Evolutionary conservation across 1,139 yeast species (phyloP), one percentile per base, ranked within the genome.

Genomic region (Taphrina pruni): DNA sequence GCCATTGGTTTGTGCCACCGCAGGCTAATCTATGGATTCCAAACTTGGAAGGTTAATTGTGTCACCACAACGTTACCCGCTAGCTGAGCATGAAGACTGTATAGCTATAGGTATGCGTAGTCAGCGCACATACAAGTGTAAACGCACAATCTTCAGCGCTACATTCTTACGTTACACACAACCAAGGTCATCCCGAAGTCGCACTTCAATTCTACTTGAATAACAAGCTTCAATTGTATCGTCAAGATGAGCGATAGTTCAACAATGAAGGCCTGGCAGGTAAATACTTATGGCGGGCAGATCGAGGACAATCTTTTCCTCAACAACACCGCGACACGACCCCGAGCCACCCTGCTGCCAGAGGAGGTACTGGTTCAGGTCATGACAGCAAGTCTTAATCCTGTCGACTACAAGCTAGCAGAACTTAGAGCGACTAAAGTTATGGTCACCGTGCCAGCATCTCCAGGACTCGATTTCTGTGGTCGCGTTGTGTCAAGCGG

Each of bases 371-470:
- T 69, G 35, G 64, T 68, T 9, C 54, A 64, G 21, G 70, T 68
- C 55, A 52, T 48, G 21, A 32, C 58, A 11, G 66, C 67, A 14
- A 43, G 58, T 38, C 17, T 68, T 60, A 68, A 68, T 38, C 70
- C 70, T 3, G 38, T 68, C 45, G 70, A 68, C 48, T 68, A 68
- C 70, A 68, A 68, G 68, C 41, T 64, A 2, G 57, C 54, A n/a
- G 62, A 61, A 20, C 39, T 58, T 8, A 51, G 36, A 11, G 45
- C 60, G 8, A 14, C 64, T 7, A 46, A 43, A 46, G 35, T 62
- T 6, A 43, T 46, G 8, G 20, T 62, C 39, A 46, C 46, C n/a
- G 20, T 51, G 17, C 70, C 70, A 14, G 43, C 45, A 20, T 54
- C 58, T 46, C 70, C 70, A 4, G 67, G 70, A 12, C 26, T 43